Evolutionary conservation across 1,284 basidiomycete species (phyloP).

Genomic region (Phenoliferia sp.): DNA sequence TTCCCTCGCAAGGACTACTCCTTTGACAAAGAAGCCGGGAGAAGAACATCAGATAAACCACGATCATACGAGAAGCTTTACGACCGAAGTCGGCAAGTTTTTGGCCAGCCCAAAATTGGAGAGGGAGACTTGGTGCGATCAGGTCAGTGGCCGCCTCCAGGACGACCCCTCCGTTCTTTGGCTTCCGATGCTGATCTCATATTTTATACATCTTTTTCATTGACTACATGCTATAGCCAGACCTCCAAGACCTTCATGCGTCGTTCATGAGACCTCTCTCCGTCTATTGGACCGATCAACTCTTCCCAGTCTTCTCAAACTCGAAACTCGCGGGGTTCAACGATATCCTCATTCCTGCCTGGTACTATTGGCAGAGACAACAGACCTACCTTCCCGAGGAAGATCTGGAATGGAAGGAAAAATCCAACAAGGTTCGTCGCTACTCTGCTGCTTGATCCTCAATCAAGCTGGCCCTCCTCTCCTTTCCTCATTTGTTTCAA

Average conservation of each 20-base stretch:
- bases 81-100: constrained; percentile 14
- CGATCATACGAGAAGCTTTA: constrained; percentile 11
- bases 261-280: constrained; percentile 16
- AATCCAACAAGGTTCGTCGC: constrained; percentile 13
- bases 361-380: constrained; percentile 15
- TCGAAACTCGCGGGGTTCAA: constrained; percentile 14
- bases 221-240: not conserved
- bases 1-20: constrained; percentile 5
- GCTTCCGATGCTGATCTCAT: not conserved
- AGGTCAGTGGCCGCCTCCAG: constrained; percentile 9
- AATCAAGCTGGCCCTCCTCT: too few species aligned
- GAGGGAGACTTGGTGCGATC: constrained; percentile 19
- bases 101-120: constrained; percentile 2
- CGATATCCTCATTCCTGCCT: constrained; percentile 22
- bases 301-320: constrained; percentile 19
- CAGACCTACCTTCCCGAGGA: constrained; percentile 1
- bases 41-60: constrained; percentile 3
- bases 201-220: not conserved
- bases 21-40: constrained; percentile 6
- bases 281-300: constrained; percentile 9
- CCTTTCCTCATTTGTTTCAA: too few species aligned
- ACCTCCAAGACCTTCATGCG: constrained; percentile 17
- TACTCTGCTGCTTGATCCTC: not conserved
- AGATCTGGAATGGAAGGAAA: constrained; percentile 19
- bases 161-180: constrained; percentile 7